Conservation (phyloP, 495 filamentous ascomycete genomes). For the Trichoderma gamsii region DNA sequence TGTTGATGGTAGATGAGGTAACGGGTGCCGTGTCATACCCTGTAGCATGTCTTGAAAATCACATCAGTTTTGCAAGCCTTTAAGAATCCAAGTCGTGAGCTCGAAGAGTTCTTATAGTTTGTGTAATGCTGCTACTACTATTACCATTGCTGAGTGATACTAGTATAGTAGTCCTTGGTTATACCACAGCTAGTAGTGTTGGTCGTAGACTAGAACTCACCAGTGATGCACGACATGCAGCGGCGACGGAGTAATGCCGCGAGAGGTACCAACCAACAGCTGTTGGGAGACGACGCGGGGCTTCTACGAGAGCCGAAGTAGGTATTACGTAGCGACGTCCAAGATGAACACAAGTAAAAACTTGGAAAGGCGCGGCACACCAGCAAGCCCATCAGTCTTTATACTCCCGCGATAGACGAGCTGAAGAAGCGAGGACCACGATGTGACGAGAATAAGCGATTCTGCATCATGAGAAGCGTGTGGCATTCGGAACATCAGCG, state of each 20-base stretch:
- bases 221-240: background rate
- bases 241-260: background rate
- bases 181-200: too few species aligned
- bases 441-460: constrained; percentile 12
- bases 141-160: too few species aligned
- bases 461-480: background rate
- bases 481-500: background rate
- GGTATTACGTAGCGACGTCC: too few species aligned
- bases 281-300: background rate
- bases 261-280: background rate
- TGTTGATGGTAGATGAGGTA: background rate
- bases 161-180: too few species aligned
- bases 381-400: background rate
- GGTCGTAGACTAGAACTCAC: background rate
- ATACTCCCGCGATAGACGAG: background rate
- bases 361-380: background rate
- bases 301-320: background rate
- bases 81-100: background rate
- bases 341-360: background rate
- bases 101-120: background rate
- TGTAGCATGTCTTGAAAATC: too few species aligned
- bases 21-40: background rate
- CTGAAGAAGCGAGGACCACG: background rate
- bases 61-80: background rate
- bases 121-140: too few species aligned